These are phyloP conservation scores for Eremochloa ophiuroides DNA, from an alignment of 176 grass and related monocot genomes.

Conservation along the genomic window DNA sequence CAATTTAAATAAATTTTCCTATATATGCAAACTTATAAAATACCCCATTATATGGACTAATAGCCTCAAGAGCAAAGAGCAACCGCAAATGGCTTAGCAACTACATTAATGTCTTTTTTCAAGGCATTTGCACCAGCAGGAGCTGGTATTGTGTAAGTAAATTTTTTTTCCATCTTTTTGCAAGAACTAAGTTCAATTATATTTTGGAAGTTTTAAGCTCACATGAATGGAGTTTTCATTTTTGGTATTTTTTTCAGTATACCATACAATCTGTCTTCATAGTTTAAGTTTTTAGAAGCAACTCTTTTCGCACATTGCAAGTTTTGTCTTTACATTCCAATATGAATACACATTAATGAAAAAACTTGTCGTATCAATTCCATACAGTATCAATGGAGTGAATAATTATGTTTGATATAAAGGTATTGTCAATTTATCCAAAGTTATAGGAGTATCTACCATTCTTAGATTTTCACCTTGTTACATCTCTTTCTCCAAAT, in stretches of 20 bases:
- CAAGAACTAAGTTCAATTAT: not conserved
- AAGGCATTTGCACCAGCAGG: constrained; percentile 58
- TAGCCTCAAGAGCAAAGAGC: constrained; percentile 51
- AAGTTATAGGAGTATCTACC: not conserved
- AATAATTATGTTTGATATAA: not conserved
- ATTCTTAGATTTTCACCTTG: not conserved
- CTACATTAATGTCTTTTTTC: constrained; percentile 46
- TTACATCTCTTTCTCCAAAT: not conserved
- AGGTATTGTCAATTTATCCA: not conserved
- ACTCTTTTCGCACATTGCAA: too few species aligned
- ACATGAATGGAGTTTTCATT: not conserved
- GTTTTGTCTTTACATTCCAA: too few species aligned
- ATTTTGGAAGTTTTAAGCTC: not conserved
- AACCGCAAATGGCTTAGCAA: constrained; percentile 49
- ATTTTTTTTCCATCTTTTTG: not conserved
- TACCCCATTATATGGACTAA: not conserved
- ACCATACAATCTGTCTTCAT: too few species aligned
- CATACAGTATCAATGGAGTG: not conserved
- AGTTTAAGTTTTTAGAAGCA: not conserved
- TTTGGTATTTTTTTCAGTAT: not conserved
- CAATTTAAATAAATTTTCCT: too few species aligned
- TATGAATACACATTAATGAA: too few species aligned
- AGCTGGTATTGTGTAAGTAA: constrained; percentile 43
- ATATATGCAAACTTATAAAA: not conserved
- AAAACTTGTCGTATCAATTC: not conserved